Conservation (phyloP, 768 basidiomycete genomes). For the Naganishia onofrii region DNA sequence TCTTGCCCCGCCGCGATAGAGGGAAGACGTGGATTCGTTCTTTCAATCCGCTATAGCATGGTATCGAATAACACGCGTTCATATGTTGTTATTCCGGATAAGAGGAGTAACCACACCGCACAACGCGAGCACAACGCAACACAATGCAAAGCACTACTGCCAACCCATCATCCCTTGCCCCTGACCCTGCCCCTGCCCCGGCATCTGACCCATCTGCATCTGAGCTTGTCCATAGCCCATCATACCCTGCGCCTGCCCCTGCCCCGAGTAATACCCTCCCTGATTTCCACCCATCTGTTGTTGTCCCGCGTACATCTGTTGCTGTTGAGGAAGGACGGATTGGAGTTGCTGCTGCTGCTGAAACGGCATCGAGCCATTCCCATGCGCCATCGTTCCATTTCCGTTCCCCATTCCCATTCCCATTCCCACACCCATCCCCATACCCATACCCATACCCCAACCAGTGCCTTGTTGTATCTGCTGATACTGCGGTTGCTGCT, state of each 20-base stretch:
- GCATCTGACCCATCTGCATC: not conserved
- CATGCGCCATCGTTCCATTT: not conserved
- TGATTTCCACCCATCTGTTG: not conserved
- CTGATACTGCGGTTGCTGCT: not conserved
- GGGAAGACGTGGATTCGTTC: too few relatives aligned
- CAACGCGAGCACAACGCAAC: too few relatives aligned
- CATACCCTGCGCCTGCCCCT: not conserved
- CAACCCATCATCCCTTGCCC: slow-evolving; percentile 2
- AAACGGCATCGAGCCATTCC: not conserved
- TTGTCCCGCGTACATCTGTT: not conserved
- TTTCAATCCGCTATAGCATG: too few relatives aligned
- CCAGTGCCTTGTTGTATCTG: too few relatives aligned
- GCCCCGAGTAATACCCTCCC: not conserved
- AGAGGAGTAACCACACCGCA: too few relatives aligned
- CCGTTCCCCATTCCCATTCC: not conserved
- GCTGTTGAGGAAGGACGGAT: not conserved
- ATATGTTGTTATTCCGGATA: too few relatives aligned
- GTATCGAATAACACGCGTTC: too few relatives aligned
- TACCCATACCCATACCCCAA: not conserved
- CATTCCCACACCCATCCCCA: not conserved
- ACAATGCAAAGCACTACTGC: not conserved
- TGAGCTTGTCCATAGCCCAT: not conserved
- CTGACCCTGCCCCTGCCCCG: slow-evolving; percentile 5
- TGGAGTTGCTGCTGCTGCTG: not conserved
- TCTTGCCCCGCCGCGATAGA: too few relatives aligned